Evolutionary conservation across 306 rosid species (phyloP).

Genomic region (Cucurbita pepo): DNA sequence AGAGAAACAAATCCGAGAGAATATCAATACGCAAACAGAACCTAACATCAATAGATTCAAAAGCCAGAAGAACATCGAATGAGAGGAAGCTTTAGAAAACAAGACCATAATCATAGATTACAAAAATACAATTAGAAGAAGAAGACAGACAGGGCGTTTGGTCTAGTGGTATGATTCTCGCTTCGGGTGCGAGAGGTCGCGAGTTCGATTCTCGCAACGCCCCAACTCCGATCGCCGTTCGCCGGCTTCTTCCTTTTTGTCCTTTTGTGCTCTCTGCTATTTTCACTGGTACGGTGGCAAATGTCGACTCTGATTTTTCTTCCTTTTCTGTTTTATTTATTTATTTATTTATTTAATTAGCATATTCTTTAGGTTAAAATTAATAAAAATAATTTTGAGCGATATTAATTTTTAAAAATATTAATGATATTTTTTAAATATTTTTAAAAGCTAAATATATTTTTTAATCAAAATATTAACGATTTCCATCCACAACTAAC

Average conservation of each 20-base stretch:
- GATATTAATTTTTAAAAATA: too few relatives aligned
- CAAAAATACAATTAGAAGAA: too few relatives aligned
- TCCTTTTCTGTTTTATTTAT: not conserved
- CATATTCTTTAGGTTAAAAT: too few relatives aligned
- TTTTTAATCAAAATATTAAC: too few relatives aligned
- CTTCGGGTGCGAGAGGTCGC: slow-evolving; percentile 54
- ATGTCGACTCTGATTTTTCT: not conserved
- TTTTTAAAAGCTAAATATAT: too few relatives aligned
- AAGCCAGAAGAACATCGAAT: not conserved
- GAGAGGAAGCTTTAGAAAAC: not conserved
- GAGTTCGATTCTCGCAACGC: slow-evolving; percentile 67
- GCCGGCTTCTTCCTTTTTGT: too few relatives aligned
- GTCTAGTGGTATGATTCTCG: slow-evolving; percentile 75
- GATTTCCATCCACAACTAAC: too few relatives aligned
- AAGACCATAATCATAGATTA: not conserved
- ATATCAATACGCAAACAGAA: not conserved
- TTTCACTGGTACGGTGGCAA: not conserved
- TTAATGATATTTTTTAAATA: too few relatives aligned
- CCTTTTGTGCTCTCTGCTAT: not conserved
- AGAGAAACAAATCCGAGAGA: not conserved
- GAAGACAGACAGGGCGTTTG: slow-evolving; percentile 24
- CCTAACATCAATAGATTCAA: not conserved
- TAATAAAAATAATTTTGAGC: too few relatives aligned
- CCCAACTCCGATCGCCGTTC: slow-evolving; percentile 1
- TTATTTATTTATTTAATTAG: too few relatives aligned